These are phyloP conservation scores for Kodamaea hsintzibuensis DNA, from an alignment of 805 yeast species.

Conservation along the genomic window DNA sequence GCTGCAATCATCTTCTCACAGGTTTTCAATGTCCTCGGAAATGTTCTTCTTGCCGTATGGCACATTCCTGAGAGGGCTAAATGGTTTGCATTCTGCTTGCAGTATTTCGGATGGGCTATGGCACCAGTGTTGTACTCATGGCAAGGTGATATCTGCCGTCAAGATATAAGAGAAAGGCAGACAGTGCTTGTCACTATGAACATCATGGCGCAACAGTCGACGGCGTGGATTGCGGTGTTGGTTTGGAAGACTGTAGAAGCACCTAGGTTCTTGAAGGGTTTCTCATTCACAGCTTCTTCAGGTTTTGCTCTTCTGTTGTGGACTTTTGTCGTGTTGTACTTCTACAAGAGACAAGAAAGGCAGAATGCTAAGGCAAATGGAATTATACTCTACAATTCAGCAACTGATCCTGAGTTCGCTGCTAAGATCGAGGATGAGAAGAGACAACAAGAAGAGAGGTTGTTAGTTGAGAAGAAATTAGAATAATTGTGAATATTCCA, in stretches of 20 bases:
- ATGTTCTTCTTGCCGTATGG: conserved; percentile 59
- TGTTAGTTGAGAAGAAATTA: neutral
- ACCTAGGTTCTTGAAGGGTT: conserved; percentile 58
- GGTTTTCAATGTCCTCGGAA: conserved; percentile 54
- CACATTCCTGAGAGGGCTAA: conserved; percentile 56
- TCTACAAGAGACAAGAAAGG: conserved; percentile 39
- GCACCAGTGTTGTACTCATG: conserved; percentile 62
- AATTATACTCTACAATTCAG: conserved; percentile 28
- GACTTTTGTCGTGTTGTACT: conserved; percentile 53
- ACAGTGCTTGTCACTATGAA: conserved; percentile 58
- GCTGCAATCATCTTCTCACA: conserved; percentile 55
- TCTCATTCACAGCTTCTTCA: conserved; percentile 48
- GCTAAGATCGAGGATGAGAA: conserved; percentile 4
- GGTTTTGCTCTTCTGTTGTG: conserved; percentile 48
- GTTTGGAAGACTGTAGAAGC: conserved; percentile 60
- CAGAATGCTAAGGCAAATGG: conserved; percentile 36
- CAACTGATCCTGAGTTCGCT: conserved; percentile 19
- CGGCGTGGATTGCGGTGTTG: conserved; percentile 52
- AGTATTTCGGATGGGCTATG: conserved; percentile 63
- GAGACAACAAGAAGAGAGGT: neutral
- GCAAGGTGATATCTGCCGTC: conserved; percentile 57
- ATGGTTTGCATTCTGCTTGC: conserved; percentile 64
- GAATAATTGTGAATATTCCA: neutral
- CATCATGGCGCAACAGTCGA: conserved; percentile 53
- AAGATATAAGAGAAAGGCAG: conserved; percentile 56